Evolutionary conservation across 352 stramenopile genomes (phyloP).

Genomic region (Phytophthora kernoviae): DNA sequence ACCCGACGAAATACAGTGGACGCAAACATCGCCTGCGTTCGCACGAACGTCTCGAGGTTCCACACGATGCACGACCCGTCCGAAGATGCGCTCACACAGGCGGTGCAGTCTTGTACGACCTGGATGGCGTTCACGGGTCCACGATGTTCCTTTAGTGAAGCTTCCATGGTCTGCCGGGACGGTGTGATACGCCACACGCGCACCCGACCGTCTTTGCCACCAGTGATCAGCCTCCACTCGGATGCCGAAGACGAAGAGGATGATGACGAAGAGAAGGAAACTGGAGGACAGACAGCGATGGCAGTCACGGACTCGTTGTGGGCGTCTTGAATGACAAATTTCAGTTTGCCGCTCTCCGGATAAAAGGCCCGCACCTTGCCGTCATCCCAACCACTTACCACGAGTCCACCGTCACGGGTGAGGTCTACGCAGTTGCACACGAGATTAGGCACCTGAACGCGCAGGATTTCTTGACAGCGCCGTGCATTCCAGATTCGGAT

Average conservation of each 20-base stretch:
- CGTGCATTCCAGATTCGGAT: conserved; percentile 96
- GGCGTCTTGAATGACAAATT: conserved; percentile 97
- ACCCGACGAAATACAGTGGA: conserved; percentile 94
- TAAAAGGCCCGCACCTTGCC: conserved; percentile 97
- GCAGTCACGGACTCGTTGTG: conserved; percentile 95
- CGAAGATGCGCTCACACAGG: conserved; percentile 78
- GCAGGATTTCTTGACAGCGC: conserved; percentile 93
- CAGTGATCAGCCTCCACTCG: conserved; percentile 93
- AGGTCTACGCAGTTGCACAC: conserved; percentile 95
- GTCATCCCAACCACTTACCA: conserved; percentile 96
- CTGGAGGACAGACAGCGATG: conserved; percentile 87
- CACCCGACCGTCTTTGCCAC: conserved; percentile 93
- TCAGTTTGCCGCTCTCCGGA: conserved; percentile 95
- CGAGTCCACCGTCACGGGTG: conserved; percentile 84
- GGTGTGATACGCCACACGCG: conserved; percentile 93
- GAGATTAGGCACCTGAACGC: conserved; percentile 97
- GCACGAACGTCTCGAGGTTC: conserved; percentile 93
- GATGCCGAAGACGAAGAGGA: conserved; percentile 26
- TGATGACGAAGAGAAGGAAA: conserved; percentile 15
- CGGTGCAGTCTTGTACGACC: conserved; percentile 71
- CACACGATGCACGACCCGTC: conserved; percentile 96
- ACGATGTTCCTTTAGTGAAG: conserved; percentile 95
- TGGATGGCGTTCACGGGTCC: conserved; percentile 93
- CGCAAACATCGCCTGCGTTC: conserved; percentile 95
- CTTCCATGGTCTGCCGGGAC: conserved; percentile 94